phyloP scores from a whole-genome alignment of 768 basidiomycete genomes.

The Naganishia onofrii region DNA sequence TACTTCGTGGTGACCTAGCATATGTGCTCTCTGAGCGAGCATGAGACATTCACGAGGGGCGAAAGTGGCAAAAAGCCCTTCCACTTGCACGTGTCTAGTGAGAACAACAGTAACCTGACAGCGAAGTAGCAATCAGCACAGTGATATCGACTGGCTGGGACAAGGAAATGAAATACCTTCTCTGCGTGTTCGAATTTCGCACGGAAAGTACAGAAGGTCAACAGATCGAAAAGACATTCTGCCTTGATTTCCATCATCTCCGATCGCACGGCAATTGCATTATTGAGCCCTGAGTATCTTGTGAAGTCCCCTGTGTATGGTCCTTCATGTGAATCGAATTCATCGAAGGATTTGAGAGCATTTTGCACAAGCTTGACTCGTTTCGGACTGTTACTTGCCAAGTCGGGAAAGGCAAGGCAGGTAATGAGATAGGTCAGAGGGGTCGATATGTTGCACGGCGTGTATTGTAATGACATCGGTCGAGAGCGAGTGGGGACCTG shows the following conservation, averaged over 20 bases:
- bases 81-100: conserved; percentile 16
- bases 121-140: neutral
- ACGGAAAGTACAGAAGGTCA: conserved; percentile 20
- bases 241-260: conserved; percentile 25
- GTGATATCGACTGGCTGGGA: neutral
- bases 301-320: conserved; percentile 14
- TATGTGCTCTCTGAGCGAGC: conserved; percentile 25
- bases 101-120: conserved; percentile 8
- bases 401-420: conserved; percentile 21
- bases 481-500: neutral
- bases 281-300: neutral
- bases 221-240: conserved; percentile 23
- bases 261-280: conserved; percentile 11
- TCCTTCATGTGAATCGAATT: conserved; percentile 19
- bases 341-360: conserved; percentile 12
- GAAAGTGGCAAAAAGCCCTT: conserved; percentile 24
- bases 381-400: conserved; percentile 28
- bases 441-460: conserved; percentile 15
- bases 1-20: conserved; percentile 22
- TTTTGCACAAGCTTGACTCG: conserved; percentile 24
- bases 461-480: conserved; percentile 1
- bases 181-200: conserved; percentile 15
- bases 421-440: conserved; percentile 26
- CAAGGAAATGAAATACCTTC: conserved; percentile 6
- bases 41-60: conserved; percentile 26